phyloP scores from a whole-genome alignment of 495 filamentous ascomycete genomes.

The Patellaria atrata region DNA sequence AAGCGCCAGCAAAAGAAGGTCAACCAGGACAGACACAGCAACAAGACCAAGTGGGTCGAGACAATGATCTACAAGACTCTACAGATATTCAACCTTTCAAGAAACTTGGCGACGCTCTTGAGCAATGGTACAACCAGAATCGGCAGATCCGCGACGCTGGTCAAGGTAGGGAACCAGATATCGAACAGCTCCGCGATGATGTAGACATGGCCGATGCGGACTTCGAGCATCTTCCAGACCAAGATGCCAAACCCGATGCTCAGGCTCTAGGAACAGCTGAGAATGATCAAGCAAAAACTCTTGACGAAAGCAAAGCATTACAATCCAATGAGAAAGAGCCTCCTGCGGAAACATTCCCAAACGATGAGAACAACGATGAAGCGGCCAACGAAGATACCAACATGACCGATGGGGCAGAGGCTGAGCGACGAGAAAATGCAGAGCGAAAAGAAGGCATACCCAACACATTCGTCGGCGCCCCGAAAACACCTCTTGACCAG shows the following conservation, averaged over 20 bases:
- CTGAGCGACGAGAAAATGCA: constrained; percentile 27
- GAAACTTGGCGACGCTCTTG: constrained; percentile 85
- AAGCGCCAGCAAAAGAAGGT: constrained; percentile 15
- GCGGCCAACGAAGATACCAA: constrained; percentile 13
- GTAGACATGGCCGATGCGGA: constrained; percentile 56
- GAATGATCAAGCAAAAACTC: constrained; percentile 66
- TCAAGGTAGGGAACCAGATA: constrained; percentile 43
- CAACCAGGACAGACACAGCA: constrained; percentile 13
- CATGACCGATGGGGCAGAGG: constrained; percentile 12
- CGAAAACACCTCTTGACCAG: constrained; percentile 25
- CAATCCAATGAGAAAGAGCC: constrained; percentile 52
- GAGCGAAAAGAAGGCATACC: constrained; percentile 22
- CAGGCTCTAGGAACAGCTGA: constrained; percentile 84
- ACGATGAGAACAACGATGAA: constrained; percentile 33
- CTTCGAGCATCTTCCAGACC: constrained; percentile 81
- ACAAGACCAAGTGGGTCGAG: constrained; percentile 8
- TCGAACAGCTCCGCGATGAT: constrained; percentile 30
- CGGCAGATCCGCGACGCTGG: constrained; percentile 58
- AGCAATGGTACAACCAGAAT: constrained; percentile 78
- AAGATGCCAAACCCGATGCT: constrained; percentile 62
- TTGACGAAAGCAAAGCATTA: constrained; percentile 75
- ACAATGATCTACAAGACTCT: constrained; percentile 20
- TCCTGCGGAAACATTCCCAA: constrained; percentile 29
- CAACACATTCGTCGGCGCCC: constrained; percentile 18
- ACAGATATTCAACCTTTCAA: constrained; percentile 52